These are phyloP conservation scores for Verticillium dahliae DNA, from an alignment of 2,329 filamentous ascomycete genomes.

Conservation along the genomic window DNA sequence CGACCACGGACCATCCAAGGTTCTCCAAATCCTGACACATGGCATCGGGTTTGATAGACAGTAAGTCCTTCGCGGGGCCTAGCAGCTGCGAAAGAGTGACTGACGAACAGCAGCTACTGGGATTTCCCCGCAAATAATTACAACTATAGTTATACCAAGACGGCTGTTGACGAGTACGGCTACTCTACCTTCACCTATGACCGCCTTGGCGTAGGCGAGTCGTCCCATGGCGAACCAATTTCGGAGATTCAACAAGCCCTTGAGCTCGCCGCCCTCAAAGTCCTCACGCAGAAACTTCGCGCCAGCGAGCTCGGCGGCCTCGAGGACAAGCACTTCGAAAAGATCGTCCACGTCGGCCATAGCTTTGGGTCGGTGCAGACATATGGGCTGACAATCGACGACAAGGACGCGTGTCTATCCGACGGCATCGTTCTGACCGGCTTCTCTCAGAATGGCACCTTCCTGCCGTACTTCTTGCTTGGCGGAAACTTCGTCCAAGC, in stretches of 20 bases:
- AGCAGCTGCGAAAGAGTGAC: neutral
- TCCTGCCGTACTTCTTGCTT: slow-evolving; percentile 33
- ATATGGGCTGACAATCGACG: slow-evolving; percentile 44
- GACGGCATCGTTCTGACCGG: slow-evolving; percentile 56
- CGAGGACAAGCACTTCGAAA: slow-evolving; percentile 22
- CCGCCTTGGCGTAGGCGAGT: slow-evolving; percentile 54
- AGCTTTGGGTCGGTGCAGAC: slow-evolving; percentile 56
- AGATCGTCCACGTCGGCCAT: slow-evolving; percentile 56
- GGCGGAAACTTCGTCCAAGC: slow-evolving; percentile 42
- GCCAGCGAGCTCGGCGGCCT: slow-evolving; percentile 35
- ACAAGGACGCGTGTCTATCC: slow-evolving; percentile 38
- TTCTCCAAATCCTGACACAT: slow-evolving; percentile 33
- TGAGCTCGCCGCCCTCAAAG: slow-evolving; percentile 51
- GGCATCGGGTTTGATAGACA: slow-evolving; percentile 28
- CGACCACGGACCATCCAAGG: slow-evolving; percentile 29
- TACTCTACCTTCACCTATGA: slow-evolving; percentile 57
- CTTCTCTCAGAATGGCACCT: slow-evolving; percentile 43
- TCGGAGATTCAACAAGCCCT: slow-evolving; percentile 52
- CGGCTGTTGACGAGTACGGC: slow-evolving; percentile 44
- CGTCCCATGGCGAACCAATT: slow-evolving; percentile 51
- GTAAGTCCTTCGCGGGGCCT: neutral
- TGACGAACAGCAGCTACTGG: slow-evolving; percentile 45
- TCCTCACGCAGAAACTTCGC: slow-evolving; percentile 44
- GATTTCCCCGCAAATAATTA: slow-evolving; percentile 48
- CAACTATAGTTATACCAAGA: slow-evolving; percentile 57